Conservation (phyloP, 176 grass and related monocot species). For the Saccharum spontaneum region DNA sequence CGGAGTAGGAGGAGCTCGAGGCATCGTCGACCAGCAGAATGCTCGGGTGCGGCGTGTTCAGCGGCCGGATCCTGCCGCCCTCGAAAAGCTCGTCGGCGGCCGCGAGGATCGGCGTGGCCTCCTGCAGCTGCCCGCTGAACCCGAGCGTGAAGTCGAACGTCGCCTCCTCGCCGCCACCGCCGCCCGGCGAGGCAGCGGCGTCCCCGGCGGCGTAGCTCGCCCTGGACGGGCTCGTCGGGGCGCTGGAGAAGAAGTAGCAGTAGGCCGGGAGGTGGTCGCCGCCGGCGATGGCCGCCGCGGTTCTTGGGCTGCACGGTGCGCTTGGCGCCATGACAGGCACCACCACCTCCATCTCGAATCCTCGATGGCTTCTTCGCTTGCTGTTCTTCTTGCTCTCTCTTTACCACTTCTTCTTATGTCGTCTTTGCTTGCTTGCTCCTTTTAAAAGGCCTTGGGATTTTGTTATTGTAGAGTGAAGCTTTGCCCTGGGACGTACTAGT, state of each 20-base stretch:
- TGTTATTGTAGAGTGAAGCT: conserved; percentile 30
- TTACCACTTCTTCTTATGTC: not conserved
- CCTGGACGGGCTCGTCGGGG: conserved; percentile 74
- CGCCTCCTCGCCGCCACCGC: not conserved
- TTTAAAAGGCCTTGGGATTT: conserved; percentile 35
- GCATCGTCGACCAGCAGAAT: not conserved
- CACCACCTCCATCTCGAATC: conserved; percentile 61
- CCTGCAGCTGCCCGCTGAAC: conserved; percentile 51
- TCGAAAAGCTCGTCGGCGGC: conserved; percentile 99
- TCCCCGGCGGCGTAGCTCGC: conserved; percentile 30
- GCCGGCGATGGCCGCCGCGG: conserved; percentile 38
- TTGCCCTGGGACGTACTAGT: not conserved
- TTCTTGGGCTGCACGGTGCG: conserved; percentile 70
- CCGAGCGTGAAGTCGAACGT: conserved; percentile 66
- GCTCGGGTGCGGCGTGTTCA: conserved; percentile 43
- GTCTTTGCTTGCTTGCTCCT: not conserved
- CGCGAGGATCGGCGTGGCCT: conserved; percentile 47
- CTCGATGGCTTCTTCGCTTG: not conserved
- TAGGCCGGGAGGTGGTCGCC: conserved; percentile 30
- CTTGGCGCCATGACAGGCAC: conserved; percentile 57
- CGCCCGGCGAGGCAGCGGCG: not conserved
- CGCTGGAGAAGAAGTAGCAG: conserved; percentile 74
- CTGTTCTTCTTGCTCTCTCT: not conserved
- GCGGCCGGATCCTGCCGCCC: conserved; percentile 81
- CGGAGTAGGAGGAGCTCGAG: not conserved